Conservation (phyloP, 768 basidiomycete genomes). For the Gloeostereum incarnatum region DNA sequence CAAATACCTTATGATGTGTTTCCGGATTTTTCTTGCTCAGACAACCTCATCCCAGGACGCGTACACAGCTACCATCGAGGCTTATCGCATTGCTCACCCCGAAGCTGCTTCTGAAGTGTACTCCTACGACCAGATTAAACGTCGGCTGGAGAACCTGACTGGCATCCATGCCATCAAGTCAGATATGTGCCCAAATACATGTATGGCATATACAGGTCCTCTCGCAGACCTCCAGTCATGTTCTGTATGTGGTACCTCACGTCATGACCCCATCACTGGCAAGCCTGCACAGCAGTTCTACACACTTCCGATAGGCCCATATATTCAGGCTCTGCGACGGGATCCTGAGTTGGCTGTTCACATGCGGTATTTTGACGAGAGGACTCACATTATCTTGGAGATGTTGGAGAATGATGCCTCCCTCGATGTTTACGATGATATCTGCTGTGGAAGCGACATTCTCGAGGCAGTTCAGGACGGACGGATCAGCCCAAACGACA, state of each 20-base stretch:
- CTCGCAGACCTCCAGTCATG: constrained; percentile 11
- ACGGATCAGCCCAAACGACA: constrained; percentile 13
- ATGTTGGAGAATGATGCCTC: not conserved
- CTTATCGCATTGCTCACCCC: not conserved
- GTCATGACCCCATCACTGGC: constrained; percentile 12
- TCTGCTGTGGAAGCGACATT: constrained; percentile 9
- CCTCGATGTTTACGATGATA: constrained; percentile 5
- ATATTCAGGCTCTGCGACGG: constrained; percentile 15
- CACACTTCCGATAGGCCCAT: constrained; percentile 15
- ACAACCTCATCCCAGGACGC: not conserved
- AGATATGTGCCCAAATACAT: constrained; percentile 17
- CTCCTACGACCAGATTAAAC: constrained; percentile 8
- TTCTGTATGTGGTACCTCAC: constrained; percentile 13
- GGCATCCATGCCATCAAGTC: constrained; percentile 12
- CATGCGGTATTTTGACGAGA: constrained; percentile 4
- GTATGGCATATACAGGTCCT: constrained; percentile 17
- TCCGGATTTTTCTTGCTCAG: constrained; percentile 1
- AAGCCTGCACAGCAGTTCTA: constrained; percentile 8
- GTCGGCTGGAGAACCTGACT: constrained; percentile 5
- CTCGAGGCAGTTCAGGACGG: constrained; percentile 5
- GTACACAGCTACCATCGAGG: not conserved
- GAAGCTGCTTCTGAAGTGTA: not conserved
- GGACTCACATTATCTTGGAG: not conserved
- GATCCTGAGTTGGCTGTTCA: constrained; percentile 3
- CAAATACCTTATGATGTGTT: not conserved